A percentile compares a stretch with the other conserved stretches of the same genome.
Conservation (phyloP, 129 eudicot genomes). For the Escallonia herrerae region DNA sequence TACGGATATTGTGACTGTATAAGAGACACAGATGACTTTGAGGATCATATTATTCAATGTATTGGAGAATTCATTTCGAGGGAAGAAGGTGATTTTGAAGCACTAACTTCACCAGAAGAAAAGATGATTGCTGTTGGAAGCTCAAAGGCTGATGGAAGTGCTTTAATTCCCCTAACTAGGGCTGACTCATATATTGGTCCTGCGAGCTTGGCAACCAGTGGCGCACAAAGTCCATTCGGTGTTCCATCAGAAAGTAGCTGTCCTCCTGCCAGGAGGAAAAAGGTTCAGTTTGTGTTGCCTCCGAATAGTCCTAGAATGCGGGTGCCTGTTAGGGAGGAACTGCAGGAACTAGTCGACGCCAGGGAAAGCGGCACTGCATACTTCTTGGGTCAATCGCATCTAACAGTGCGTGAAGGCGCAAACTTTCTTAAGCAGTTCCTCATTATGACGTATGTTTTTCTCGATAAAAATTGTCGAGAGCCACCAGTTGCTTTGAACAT, state of each 20-base stretch:
- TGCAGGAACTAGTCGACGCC: constrained; percentile 58
- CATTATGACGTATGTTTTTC: constrained; percentile 52
- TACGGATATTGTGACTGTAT: constrained; percentile 71
- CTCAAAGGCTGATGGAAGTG: constrained; percentile 19
- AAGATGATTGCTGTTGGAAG: constrained; percentile 40
- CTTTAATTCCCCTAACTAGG: constrained; percentile 27
- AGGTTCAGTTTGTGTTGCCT: constrained; percentile 36
- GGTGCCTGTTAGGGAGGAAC: constrained; percentile 38
- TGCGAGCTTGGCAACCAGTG: constrained; percentile 22
- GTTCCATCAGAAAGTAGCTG: constrained; percentile 19
- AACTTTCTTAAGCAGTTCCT: constrained; percentile 47
- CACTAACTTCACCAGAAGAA: constrained; percentile 27
- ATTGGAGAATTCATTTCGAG: constrained; percentile 41
- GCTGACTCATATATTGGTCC: neutral
- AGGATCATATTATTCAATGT: constrained; percentile 45
- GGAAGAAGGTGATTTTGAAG: constrained; percentile 41
- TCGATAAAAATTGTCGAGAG: constrained; percentile 61
- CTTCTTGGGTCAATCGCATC: constrained; percentile 71
- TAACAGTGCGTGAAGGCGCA: constrained; percentile 45
- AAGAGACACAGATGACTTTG: constrained; percentile 68
- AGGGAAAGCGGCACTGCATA: constrained; percentile 81
- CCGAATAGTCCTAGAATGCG: constrained; percentile 35
- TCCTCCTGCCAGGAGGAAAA: constrained; percentile 16
- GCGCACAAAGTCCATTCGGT: constrained; percentile 1
- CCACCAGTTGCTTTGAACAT: constrained; percentile 67